Conservation (phyloP, 169 alveolate species). For the Cryptosporidium tyzzeri region DNA sequence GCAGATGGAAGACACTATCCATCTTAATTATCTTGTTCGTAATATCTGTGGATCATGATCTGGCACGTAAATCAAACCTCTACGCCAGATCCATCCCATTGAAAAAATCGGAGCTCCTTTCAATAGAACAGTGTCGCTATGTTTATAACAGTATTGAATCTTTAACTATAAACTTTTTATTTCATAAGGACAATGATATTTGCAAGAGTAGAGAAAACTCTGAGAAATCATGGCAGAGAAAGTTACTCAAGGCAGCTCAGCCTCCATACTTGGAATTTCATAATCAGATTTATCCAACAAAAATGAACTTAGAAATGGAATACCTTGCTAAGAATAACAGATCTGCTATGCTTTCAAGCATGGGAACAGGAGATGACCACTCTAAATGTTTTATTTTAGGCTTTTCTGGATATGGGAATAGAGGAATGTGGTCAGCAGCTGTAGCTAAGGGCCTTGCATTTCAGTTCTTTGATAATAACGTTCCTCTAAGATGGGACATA, state of each 20-base stretch:
- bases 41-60: neutral
- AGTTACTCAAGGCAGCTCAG: conserved; percentile 39
- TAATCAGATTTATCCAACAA: conserved; percentile 42
- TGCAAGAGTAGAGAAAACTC: neutral
- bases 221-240: conserved; percentile 37
- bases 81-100: conserved; percentile 14
- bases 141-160: conserved; percentile 12
- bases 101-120: conserved; percentile 10
- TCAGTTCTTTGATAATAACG: conserved; percentile 60
- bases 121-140: conserved; percentile 32
- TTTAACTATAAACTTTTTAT: conserved; percentile 20
- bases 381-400: conserved; percentile 68
- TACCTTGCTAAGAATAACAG: conserved; percentile 10
- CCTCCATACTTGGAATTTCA: conserved; percentile 62
- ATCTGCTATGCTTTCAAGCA: conserved; percentile 43
- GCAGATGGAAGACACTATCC: neutral
- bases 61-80: neutral
- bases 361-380: conserved; percentile 64
- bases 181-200: conserved; percentile 4
- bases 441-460: conserved; percentile 72
- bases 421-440: conserved; percentile 76
- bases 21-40: neutral
- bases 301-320: conserved; percentile 20
- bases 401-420: conserved; percentile 63
- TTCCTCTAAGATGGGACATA: conserved; percentile 73